These are phyloP conservation scores for Kodamaea neixiangensis DNA, from an alignment of 805 yeast species.

Conservation along the genomic window DNA sequence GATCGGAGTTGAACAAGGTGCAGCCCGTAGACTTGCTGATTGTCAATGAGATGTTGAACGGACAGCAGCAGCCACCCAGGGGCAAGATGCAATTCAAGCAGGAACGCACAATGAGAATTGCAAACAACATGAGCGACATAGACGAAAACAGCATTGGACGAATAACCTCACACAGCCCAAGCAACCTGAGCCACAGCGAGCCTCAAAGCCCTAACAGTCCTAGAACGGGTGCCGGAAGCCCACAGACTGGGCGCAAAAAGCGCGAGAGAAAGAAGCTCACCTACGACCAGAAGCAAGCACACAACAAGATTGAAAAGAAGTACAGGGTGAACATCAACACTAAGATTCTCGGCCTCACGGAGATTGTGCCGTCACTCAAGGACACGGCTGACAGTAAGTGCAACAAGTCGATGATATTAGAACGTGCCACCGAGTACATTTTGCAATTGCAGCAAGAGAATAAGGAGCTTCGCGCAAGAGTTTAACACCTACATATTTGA, in stretches of 20 bases:
- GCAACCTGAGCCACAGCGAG: neutral
- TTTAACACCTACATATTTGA: neutral
- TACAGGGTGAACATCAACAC: slow-evolving; percentile 73
- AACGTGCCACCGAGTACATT: slow-evolving; percentile 66
- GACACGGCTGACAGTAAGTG: slow-evolving; percentile 34
- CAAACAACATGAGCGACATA: neutral
- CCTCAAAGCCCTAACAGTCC: neutral
- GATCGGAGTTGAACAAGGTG: neutral
- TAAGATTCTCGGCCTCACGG: slow-evolving; percentile 66
- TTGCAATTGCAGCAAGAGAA: slow-evolving; percentile 54
- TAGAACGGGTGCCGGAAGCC: neutral
- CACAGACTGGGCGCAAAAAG: slow-evolving; percentile 29
- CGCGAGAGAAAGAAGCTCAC: slow-evolving; percentile 55
- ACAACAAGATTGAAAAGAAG: slow-evolving; percentile 70
- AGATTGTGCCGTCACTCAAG: slow-evolving; percentile 56
- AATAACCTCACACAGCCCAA: neutral
- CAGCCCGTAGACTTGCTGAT: slow-evolving; percentile 8
- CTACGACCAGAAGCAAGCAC: slow-evolving; percentile 65
- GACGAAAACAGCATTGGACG: neutral
- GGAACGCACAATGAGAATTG: neutral
- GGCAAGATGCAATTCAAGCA: neutral
- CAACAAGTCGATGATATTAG: slow-evolving; percentile 68
- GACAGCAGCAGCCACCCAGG: neutral
- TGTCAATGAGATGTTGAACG: neutral
- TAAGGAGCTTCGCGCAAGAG: slow-evolving; percentile 17